Conservation (phyloP, 1,284 basidiomycete genomes). For the Tetrapyrgos nigripes region DNA sequence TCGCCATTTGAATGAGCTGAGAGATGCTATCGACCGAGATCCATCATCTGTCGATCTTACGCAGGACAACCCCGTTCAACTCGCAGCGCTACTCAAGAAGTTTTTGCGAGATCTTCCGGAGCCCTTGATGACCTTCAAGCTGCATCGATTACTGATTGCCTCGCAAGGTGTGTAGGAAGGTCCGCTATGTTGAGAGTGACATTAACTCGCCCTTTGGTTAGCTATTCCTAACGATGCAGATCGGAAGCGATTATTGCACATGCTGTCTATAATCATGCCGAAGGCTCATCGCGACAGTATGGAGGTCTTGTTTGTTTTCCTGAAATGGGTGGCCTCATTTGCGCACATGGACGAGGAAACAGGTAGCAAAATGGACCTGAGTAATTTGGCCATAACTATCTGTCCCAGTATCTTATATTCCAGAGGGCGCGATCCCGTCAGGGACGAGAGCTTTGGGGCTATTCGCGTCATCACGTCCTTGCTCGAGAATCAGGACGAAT, state of each 20-base stretch:
- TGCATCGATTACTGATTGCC: slow-evolving; percentile 89
- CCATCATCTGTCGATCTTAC: slow-evolving; percentile 88
- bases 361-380: slow-evolving; percentile 98
- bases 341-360: slow-evolving; percentile 98
- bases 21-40: slow-evolving; percentile 94
- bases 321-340: slow-evolving; percentile 99
- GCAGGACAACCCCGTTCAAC: slow-evolving; percentile 96
- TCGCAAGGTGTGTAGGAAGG: slow-evolving; percentile 77
- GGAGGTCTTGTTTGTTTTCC: slow-evolving; percentile 97
- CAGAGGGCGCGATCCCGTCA: slow-evolving; percentile 84
- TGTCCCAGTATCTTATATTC: slow-evolving; percentile 95
- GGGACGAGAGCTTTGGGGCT: slow-evolving; percentile 93
- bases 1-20: slow-evolving; percentile 87
- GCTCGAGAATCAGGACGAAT: slow-evolving; percentile 94
- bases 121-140: slow-evolving; percentile 93
- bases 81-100: slow-evolving; percentile 96
- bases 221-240: slow-evolving; percentile 82
- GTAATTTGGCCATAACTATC: slow-evolving; percentile 97
- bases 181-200: slow-evolving; percentile 10
- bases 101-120: slow-evolving; percentile 97
- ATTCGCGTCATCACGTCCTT: slow-evolving; percentile 87
- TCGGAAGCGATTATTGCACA: slow-evolving; percentile 84
- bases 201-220: slow-evolving; percentile 37
- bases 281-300: slow-evolving; percentile 96
- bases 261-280: slow-evolving; percentile 88